Evolutionary conservation across 768 basidiomycete species (phyloP).

Genomic region (Russula sp.): DNA sequence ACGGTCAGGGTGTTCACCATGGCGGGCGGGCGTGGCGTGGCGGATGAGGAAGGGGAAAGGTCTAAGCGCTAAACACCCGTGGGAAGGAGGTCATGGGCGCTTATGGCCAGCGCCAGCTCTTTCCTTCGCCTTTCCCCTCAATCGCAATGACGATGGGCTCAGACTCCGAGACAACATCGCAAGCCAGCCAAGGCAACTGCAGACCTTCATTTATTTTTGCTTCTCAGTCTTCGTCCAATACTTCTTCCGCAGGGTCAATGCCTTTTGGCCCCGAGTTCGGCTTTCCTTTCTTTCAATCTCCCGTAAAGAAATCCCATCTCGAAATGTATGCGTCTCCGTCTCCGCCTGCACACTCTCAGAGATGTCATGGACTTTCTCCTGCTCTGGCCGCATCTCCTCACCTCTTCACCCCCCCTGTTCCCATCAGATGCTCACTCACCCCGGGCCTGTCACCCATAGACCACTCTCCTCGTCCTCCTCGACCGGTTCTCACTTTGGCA

Average conservation of each 20-base stretch:
- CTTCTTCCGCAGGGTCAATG: neutral
- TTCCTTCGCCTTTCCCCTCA: neutral
- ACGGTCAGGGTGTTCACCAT: slow-evolving; percentile 18
- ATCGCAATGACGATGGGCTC: neutral
- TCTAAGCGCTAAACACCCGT: neutral
- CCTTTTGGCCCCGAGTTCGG: neutral
- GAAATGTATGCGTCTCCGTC: slow-evolving; percentile 21
- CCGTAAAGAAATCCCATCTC: neutral
- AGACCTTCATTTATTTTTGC: neutral
- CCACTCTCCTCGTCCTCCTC: slow-evolving; percentile 10
- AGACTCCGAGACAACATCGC: slow-evolving; percentile 1
- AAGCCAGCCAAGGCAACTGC: neutral
- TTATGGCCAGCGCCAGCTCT: neutral
- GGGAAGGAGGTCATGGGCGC: neutral
- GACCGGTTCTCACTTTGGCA: neutral
- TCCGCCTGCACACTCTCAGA: slow-evolving; percentile 10
- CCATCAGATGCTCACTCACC: neutral
- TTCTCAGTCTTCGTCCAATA: slow-evolving; percentile 7
- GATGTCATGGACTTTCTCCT: slow-evolving; percentile 7
- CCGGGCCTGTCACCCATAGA: slow-evolving; percentile 19
- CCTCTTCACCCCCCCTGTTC: slow-evolving; percentile 18
- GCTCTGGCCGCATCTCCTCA: slow-evolving; percentile 17
- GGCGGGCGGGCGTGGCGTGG: neutral
- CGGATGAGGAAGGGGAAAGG: slow-evolving; percentile 1
- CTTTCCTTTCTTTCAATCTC: neutral